These are phyloP conservation scores for Solanum commersonii DNA, from an alignment of 257 asterid species.

Conservation along the genomic window DNA sequence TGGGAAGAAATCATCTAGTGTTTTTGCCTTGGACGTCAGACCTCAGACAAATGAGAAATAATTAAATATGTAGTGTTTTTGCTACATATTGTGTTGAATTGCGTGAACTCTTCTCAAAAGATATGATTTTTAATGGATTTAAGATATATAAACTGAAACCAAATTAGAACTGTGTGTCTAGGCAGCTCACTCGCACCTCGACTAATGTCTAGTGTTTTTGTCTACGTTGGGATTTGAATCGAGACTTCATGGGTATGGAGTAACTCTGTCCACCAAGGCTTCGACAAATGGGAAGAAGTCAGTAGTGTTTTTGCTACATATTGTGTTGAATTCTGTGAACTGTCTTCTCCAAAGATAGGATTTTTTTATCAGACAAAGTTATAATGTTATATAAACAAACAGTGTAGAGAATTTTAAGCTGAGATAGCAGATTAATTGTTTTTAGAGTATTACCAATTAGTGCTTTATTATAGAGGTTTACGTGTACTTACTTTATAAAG, in stretches of 20 bases:
- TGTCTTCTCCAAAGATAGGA: background rate
- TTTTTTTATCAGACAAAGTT: background rate
- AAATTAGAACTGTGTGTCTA: background rate
- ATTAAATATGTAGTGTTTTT: background rate
- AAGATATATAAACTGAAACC: background rate
- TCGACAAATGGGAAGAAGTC: background rate
- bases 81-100: background rate
- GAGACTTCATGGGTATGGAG: background rate
- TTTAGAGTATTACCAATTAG: background rate
- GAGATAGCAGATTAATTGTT: background rate
- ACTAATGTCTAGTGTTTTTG: background rate
- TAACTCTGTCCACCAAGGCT: background rate
- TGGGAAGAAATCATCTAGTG: background rate
- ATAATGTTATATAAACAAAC: background rate
- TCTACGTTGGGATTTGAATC: accelerated
- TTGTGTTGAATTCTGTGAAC: background rate
- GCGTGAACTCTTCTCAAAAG: background rate
- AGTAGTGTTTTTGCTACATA: background rate
- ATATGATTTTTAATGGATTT: background rate
- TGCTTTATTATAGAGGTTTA: background rate
- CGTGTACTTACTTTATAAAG: background rate
- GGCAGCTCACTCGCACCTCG: background rate
- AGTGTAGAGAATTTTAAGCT: background rate
- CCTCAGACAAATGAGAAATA: background rate
- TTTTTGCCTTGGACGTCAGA: background rate